Evolutionary conservation across 1,139 yeast genomes (phyloP).

Genomic region (Sugiyamaella paludigena): DNA sequence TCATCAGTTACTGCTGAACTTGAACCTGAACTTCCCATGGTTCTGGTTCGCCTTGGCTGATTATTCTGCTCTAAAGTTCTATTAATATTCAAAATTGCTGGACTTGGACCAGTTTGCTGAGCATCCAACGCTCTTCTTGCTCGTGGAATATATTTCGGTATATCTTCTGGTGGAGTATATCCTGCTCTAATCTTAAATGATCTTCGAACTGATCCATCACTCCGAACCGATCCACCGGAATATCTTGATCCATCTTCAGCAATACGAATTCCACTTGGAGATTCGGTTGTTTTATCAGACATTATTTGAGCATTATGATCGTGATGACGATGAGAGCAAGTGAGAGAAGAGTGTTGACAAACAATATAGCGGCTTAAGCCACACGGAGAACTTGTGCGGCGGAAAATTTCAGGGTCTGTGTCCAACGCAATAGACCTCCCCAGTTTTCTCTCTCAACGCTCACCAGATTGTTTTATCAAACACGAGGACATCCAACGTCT

Average conservation of each 20-base stretch:
- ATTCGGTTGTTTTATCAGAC: neutral
- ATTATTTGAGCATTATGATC: neutral
- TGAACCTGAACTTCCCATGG: neutral
- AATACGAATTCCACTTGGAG: conserved; percentile 18
- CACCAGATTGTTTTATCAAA: no score
- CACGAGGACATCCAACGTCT: no score
- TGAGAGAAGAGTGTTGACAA: no score
- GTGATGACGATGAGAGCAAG: no score
- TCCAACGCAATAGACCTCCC: no score
- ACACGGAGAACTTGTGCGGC: no score
- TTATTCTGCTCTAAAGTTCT: conserved; percentile 1
- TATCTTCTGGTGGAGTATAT: conserved; percentile 40
- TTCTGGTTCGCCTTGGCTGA: neutral
- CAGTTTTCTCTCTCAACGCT: no score
- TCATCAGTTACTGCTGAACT: neutral
- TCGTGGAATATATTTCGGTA: conserved; percentile 35
- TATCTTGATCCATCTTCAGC: conserved; percentile 28
- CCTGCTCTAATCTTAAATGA: conserved; percentile 42
- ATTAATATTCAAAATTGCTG: neutral
- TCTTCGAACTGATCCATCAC: conserved; percentile 43
- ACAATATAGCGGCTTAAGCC: no score
- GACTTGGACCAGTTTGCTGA: neutral
- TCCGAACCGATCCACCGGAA: conserved; percentile 36
- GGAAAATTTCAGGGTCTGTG: no score
- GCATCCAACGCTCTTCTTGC: conserved; percentile 17